Conservation (phyloP, 2,329 filamentous ascomycete genomes). For the Stagonosporopsis cucurbitacearum region DNA sequence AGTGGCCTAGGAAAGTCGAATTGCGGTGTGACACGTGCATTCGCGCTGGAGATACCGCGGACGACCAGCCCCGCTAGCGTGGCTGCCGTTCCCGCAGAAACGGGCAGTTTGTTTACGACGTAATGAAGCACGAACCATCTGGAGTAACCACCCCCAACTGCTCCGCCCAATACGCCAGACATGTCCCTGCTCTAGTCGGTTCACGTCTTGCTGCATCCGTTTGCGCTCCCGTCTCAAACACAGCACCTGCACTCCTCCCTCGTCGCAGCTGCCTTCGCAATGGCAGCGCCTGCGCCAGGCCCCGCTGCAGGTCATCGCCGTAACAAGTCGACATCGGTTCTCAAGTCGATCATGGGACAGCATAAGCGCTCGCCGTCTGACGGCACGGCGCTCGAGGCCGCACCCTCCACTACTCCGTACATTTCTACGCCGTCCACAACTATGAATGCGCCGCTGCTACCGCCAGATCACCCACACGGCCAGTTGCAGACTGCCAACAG, state of each 20-base stretch:
- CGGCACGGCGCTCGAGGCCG: slow-evolving; percentile 39
- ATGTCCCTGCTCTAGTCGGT: slow-evolving; percentile 16
- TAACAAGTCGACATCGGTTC: slow-evolving; percentile 51
- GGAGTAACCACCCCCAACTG: slow-evolving; percentile 14
- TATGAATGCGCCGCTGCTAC: slow-evolving; percentile 52
- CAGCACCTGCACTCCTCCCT: slow-evolving; percentile 4
- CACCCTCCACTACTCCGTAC: slow-evolving; percentile 29
- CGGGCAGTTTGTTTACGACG: slow-evolving; percentile 13
- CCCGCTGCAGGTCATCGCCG: slow-evolving; percentile 44
- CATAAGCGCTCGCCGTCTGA: slow-evolving; percentile 58
- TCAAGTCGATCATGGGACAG: slow-evolving; percentile 61
- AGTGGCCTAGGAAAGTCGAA: slow-evolving; percentile 17
- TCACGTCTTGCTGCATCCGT: slow-evolving; percentile 2
- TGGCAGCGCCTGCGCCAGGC: slow-evolving; percentile 34
- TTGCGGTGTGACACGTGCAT: slow-evolving; percentile 20
- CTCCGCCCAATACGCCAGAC: slow-evolving; percentile 14
- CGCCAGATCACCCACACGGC: slow-evolving; percentile 58
- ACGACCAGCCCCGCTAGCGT: slow-evolving; percentile 11
- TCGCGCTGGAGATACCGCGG: slow-evolving; percentile 1
- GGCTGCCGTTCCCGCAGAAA: slow-evolving; percentile 9
- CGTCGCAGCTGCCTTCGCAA: slow-evolving; percentile 22
- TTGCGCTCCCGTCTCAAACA: not conserved
- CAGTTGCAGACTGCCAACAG: slow-evolving; percentile 36
- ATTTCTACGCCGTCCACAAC: slow-evolving; percentile 29
- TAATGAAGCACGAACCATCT: slow-evolving; percentile 19